Conservation (phyloP, 2,329 filamentous ascomycete species). For the Diaporthe aspalathi region DNA sequence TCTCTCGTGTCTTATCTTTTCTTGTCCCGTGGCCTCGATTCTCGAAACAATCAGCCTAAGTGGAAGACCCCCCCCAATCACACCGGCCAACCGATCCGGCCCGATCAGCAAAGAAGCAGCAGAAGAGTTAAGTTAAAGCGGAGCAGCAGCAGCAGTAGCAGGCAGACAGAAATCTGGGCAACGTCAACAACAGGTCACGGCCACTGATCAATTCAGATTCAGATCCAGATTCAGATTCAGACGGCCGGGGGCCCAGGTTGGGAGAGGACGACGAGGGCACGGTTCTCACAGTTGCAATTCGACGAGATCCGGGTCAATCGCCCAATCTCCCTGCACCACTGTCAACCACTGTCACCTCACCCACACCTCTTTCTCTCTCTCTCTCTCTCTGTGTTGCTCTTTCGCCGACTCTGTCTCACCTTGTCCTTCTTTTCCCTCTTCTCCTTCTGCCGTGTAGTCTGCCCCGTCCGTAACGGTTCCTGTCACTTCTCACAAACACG, state of each 20-base stretch:
- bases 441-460: neutral
- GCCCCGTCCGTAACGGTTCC: neutral
- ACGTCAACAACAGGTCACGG: neutral
- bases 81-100: constrained; percentile 24
- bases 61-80: too few species aligned
- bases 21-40: constrained; percentile 6
- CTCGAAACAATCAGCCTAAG: constrained; percentile 27
- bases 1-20: neutral
- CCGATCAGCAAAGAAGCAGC: constrained; percentile 16
- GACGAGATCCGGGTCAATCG: constrained; percentile 10
- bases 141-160: neutral
- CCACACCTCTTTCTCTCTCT: constrained; percentile 20
- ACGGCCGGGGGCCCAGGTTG: neutral
- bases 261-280: neutral
- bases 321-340: constrained; percentile 2
- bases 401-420: constrained; percentile 7
- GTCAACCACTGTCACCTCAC: constrained; percentile 7
- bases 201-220: neutral
- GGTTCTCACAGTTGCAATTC: constrained; percentile 23
- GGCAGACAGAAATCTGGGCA: too few species aligned
- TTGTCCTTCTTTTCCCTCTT: neutral
- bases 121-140: neutral
- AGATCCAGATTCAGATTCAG: too few species aligned
- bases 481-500: constrained; percentile 23
- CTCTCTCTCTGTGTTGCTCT: neutral